Evolutionary conservation across 352 stramenopile species (phyloP).

Genomic region (Phytophthora nicotianae): DNA sequence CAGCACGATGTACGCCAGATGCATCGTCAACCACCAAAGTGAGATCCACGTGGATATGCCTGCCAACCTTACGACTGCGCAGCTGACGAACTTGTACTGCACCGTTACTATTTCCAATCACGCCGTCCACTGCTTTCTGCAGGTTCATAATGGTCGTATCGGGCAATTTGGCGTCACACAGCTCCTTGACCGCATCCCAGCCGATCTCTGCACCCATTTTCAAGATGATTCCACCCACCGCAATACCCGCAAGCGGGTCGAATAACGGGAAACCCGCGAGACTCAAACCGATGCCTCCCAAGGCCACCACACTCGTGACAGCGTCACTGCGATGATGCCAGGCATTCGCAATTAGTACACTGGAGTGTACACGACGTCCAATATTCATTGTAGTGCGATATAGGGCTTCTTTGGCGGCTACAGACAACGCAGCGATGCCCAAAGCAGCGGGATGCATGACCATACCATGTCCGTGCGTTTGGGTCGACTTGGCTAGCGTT

Average conservation of each 20-base stretch:
- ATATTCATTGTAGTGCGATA: conserved; percentile 93
- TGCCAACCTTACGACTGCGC: conserved; percentile 61
- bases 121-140: conserved; percentile 36
- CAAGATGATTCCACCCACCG: conserved; percentile 74
- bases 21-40: conserved; percentile 51
- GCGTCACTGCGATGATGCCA: conserved; percentile 93
- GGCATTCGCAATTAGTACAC: conserved; percentile 95
- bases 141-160: conserved; percentile 44
- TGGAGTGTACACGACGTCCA: conserved; percentile 90
- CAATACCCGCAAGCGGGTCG: conserved; percentile 70
- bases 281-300: conserved; percentile 67
- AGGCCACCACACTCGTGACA: conserved; percentile 79
- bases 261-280: conserved; percentile 66
- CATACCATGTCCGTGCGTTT: conserved; percentile 31
- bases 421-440: conserved; percentile 84
- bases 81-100: conserved; percentile 56
- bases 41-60: conserved; percentile 66
- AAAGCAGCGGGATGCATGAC: conserved; percentile 72
- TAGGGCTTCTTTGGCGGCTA: conserved; percentile 92
- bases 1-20: conserved; percentile 38
- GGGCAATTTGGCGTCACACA: conserved; percentile 67
- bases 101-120: conserved; percentile 47
- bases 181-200: conserved; percentile 58
- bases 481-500: conserved; percentile 21
- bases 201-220: conserved; percentile 82